Conservation (phyloP, 495 filamentous ascomycete species). For the Penicillium dipodomyicola region DNA sequence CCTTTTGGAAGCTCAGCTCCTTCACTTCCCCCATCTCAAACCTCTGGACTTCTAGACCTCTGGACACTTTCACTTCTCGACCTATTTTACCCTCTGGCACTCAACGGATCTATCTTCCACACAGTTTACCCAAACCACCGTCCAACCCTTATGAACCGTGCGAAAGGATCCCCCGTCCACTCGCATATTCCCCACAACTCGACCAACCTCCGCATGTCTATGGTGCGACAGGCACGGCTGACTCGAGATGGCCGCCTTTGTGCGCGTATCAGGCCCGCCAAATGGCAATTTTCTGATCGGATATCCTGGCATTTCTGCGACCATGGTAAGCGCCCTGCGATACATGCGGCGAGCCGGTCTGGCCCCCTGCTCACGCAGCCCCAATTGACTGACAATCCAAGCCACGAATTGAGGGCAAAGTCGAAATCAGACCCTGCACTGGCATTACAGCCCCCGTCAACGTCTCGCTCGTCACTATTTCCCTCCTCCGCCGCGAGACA, state of each 20-base stretch:
- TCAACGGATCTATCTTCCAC: not conserved
- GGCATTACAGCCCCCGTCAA: conserved; percentile 85
- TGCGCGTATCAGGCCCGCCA: conserved; percentile 94
- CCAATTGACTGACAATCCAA: conserved; percentile 32
- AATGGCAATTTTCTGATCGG: conserved; percentile 96
- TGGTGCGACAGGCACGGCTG: conserved; percentile 43
- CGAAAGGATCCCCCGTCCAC: conserved; percentile 24
- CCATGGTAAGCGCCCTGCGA: conserved; percentile 64
- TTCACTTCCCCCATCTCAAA: conserved; percentile 3
- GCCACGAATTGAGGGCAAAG: conserved; percentile 96
- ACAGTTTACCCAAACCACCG: not conserved
- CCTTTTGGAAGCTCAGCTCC: conserved; percentile 8
- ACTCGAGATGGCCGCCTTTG: conserved; percentile 76
- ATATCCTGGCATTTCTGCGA: conserved; percentile 97
- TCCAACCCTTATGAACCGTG: conserved; percentile 34
- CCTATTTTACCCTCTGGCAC: not conserved
- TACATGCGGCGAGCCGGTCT: conserved; percentile 5
- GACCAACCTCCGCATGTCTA: conserved; percentile 38
- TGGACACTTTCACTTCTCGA: not conserved
- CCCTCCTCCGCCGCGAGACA: conserved; percentile 86
- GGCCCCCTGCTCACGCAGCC: conserved; percentile 4
- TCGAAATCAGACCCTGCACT: conserved; percentile 85
- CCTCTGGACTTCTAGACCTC: not conserved
- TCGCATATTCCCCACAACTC: conserved; percentile 35
- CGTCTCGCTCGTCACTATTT: conserved; percentile 91